Evolutionary conservation across 2,329 filamentous ascomycete species (phyloP), one percentile per base, ranked within the genome.

Genomic region (Cytospora paraplurivora): DNA sequence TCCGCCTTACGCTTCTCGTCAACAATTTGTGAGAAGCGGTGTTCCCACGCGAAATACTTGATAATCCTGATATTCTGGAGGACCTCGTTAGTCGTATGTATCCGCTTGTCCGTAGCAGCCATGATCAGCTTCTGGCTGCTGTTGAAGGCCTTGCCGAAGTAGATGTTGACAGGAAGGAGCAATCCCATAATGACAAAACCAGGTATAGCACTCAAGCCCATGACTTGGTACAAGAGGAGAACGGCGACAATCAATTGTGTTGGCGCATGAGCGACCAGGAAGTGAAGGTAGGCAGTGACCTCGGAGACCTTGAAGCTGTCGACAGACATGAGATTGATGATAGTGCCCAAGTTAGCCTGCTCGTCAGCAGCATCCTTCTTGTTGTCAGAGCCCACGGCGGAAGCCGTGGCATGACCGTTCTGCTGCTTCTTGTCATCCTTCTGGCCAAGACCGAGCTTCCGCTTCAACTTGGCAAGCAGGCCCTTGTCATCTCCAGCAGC

Each of bases 291-390:
- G 0, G 94, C 91, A 44, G 92, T 95, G 64, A 97, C 89, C 74
- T 99, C 95, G 67, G 92, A 91, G 62, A 99, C 92, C 78, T 99
- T 99, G 86, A 98, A 98, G 55, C 94, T 97, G 79, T 99, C 96
- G 49, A 99, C 96, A 12, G 95, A 96, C 95, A 99, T 99, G 68
- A 99, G 82, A 76, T 98, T 99, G 80, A 99, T 99, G 72, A 99
- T 97, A n/a, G 95, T 96, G 67, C 96, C 95, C 57, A 96, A 84
- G 66, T 95, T 97, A 47, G 93, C 94, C 77, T 96, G 92, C 63
- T 89, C 85, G 66, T 92, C 88, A 19, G 78, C 72, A 2, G 70
- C 70, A 59, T 79, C 75, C 60, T 74, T 75, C 60, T 75, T 75
- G 10, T 49, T 35, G n/a, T 49, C 51, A n/a, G 38, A 27, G 1